Conservation (phyloP, 2,329 filamentous ascomycete genomes). For the Penicillium freii region DNA sequence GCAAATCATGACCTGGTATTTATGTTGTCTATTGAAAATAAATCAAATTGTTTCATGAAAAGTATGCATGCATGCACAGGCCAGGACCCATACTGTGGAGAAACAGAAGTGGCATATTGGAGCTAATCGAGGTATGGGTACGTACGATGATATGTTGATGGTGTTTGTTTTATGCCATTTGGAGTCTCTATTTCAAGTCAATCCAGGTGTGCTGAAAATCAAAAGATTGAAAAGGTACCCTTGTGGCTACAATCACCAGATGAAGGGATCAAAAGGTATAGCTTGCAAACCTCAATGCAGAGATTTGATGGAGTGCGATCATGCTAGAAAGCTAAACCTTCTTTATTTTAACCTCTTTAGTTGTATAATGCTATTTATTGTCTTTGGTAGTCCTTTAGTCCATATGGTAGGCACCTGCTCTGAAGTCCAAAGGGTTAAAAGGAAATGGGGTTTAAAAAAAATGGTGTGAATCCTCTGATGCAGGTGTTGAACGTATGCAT, state of each 20-base stretch:
- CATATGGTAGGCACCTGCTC: neutral
- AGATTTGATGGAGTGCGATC: neutral
- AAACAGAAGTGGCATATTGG: neutral
- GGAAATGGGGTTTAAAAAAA: too few relatives aligned
- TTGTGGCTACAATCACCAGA: too few relatives aligned
- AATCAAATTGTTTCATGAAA: fast-evolving
- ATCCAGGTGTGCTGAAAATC: neutral
- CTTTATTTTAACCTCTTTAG: neutral
- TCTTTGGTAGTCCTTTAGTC: neutral
- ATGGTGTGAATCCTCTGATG: neutral
- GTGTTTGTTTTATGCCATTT: too few relatives aligned
- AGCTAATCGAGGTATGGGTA: neutral
- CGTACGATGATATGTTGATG: neutral
- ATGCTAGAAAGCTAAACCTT: neutral
- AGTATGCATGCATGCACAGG: fast-evolving
- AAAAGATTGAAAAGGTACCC: neutral
- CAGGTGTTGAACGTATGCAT: neutral
- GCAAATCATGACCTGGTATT: neutral
- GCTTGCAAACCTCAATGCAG: neutral
- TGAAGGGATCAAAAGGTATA: neutral
- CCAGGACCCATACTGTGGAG: too few relatives aligned
- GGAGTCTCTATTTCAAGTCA: neutral
- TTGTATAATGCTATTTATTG: too few relatives aligned
- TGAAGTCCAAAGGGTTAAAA: neutral
- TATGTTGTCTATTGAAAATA: neutral